Evolutionary conservation across 192 early-diverging fungal species (phyloP).

Genomic region (Helicostylum pulchrum): DNA sequence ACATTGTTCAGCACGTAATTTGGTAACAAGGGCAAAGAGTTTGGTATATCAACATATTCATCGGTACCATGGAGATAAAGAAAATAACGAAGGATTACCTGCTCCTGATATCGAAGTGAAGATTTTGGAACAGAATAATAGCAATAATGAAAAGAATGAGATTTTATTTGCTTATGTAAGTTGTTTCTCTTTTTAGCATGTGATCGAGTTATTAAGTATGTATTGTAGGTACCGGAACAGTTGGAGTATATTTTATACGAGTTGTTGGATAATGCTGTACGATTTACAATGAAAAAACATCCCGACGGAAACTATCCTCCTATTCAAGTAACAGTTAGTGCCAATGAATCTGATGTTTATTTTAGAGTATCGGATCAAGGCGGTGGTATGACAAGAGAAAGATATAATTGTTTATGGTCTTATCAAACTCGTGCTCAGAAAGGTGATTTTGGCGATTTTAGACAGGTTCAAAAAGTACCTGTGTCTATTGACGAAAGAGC

Average conservation of each 20-base stretch:
- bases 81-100: background rate
- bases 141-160: constrained; percentile 3
- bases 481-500: constrained; percentile 55
- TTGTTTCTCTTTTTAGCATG: background rate
- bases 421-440: constrained; percentile 19
- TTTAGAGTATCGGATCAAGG: constrained; percentile 94
- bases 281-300: constrained; percentile 62
- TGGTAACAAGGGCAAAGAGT: constrained; percentile 32
- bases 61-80: background rate
- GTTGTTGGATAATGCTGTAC: constrained; percentile 84
- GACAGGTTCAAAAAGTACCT: constrained; percentile 72
- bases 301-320: constrained; percentile 56
- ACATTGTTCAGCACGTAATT: constrained; percentile 54
- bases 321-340: constrained; percentile 81
- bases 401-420: constrained; percentile 76
- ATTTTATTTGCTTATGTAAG: constrained; percentile 34
- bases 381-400: constrained; percentile 71
- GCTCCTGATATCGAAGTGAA: constrained; percentile 2
- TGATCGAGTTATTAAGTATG: background rate
- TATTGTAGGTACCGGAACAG: constrained; percentile 65
- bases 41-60: constrained; percentile 14
- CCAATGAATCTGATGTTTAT: constrained; percentile 68
- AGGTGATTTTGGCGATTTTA: constrained; percentile 61
- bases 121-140: background rate
- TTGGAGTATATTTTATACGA: constrained; percentile 93